Evolutionary conservation across 306 rosid species (phyloP).

Genomic region (Hippophae rhamnoides): DNA sequence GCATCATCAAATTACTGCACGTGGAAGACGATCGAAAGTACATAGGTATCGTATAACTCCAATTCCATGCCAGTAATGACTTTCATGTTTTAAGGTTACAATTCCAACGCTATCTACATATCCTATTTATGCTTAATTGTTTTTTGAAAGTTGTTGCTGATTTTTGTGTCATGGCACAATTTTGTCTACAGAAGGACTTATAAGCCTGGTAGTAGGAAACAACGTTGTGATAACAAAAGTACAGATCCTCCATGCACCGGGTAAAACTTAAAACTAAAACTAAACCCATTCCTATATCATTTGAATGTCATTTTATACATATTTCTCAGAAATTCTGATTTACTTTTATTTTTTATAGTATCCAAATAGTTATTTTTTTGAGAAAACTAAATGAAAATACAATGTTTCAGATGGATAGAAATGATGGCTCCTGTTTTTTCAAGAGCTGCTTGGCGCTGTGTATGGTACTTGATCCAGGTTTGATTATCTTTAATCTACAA

Average conservation of each 20-base stretch:
- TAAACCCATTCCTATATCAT: neutral
- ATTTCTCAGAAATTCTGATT: no score
- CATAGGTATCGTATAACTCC: constrained; percentile 51
- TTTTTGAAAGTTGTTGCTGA: neutral
- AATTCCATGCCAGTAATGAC: constrained; percentile 1
- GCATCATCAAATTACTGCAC: constrained; percentile 86
- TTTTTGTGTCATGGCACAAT: constrained; percentile 12
- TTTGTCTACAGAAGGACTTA: constrained; percentile 63
- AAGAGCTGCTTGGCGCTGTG: constrained; percentile 87
- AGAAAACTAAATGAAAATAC: constrained; percentile 18
- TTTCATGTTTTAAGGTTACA: neutral
- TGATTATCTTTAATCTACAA: constrained; percentile 5
- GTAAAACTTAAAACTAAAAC: constrained; percentile 21
- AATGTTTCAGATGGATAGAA: constrained; percentile 82
- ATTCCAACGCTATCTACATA: neutral
- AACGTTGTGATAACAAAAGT: constrained; percentile 58
- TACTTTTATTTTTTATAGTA: no score
- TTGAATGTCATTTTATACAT: no score
- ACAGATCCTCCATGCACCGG: constrained; percentile 94
- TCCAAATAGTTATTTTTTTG: neutral
- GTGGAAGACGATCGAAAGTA: constrained; percentile 51
- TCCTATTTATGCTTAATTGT: neutral
- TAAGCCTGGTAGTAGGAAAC: constrained; percentile 30
- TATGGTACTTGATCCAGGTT: constrained; percentile 95
- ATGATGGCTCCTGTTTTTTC: constrained; percentile 99